Percentiles rank a stretch among this genome's conserved stretches.
These are phyloP conservation scores for Aurantiochytrium sp. DNA, from an alignment of 108 stramenopile genomes.

Conservation along the genomic window DNA sequence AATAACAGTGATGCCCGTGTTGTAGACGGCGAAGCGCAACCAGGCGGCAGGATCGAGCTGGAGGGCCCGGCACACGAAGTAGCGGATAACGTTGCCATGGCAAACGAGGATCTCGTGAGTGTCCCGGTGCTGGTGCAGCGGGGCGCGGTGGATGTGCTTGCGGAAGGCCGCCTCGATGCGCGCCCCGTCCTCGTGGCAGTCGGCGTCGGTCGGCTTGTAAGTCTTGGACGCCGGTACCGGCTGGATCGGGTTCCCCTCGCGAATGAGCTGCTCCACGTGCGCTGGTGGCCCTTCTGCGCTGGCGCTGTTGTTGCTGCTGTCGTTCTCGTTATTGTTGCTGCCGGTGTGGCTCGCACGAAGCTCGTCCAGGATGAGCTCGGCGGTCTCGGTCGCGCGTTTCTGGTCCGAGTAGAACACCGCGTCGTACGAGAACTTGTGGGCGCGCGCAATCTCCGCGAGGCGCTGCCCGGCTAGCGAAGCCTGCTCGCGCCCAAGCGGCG, in stretches of 20 bases:
- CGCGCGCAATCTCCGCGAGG: constrained; percentile 59
- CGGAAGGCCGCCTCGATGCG: constrained; percentile 79
- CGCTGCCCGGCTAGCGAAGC: constrained; percentile 73
- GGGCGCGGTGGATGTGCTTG: constrained; percentile 75
- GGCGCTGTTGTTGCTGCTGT: not conserved
- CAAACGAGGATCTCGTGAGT: constrained; percentile 88
- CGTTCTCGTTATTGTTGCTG: not conserved
- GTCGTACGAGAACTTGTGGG: not conserved
- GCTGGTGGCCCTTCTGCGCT: not conserved
- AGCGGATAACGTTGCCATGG: constrained; percentile 92
- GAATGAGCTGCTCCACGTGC: not conserved
- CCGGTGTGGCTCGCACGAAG: not conserved
- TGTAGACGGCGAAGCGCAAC: constrained; percentile 79
- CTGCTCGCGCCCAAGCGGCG: constrained; percentile 75
- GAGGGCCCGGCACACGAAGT: constrained; percentile 80
- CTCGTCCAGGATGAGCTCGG: constrained; percentile 15
- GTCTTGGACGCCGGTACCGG: not conserved
- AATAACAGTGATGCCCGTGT: constrained; percentile 78
- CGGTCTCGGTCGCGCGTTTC: constrained; percentile 15
- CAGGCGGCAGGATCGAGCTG: constrained; percentile 86
- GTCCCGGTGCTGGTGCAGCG: constrained; percentile 46
- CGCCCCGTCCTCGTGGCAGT: constrained; percentile 33
- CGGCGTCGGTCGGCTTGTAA: not conserved
- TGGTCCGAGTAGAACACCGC: constrained; percentile 67
- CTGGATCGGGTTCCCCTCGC: not conserved